Evolutionary conservation across 78 protist species (phyloP).

Genomic region (Chrysochromulina tobinii): DNA sequence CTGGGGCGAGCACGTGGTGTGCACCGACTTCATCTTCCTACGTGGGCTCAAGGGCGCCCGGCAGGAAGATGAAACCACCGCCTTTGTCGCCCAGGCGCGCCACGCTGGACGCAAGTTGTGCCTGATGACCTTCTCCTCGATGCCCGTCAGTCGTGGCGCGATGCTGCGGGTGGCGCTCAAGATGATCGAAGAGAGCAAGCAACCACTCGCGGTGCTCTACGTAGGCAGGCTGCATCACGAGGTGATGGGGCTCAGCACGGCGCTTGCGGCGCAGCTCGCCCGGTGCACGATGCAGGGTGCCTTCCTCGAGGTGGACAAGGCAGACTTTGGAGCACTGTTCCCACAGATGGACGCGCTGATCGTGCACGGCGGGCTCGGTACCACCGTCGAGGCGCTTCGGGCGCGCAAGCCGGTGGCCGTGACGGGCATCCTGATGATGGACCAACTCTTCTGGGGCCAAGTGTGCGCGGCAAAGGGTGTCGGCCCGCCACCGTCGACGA

Average conservation of each 20-base stretch:
- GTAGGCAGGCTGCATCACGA: not conserved
- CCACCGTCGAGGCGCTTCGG: not conserved
- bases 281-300: no score
- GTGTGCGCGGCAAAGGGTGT: not conserved
- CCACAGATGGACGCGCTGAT: not conserved
- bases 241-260: not conserved
- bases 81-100: not conserved
- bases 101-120: not conserved
- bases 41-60: no score
- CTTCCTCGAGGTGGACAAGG: not conserved
- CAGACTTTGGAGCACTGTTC: not conserved
- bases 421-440: not conserved
- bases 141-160: not conserved
- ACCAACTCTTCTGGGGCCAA: not conserved
- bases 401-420: not conserved
- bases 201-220: not conserved
- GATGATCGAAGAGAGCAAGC: not conserved
- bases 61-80: no score
- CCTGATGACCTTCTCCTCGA: not conserved
- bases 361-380: not conserved
- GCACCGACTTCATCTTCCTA: not conserved
- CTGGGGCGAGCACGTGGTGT: not conserved
- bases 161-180: not conserved
- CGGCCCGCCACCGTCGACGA: not conserved
- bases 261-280: not conserved